These are phyloP conservation scores for Didymella pomorum DNA, from an alignment of 2,329 filamentous ascomycete species.

Conservation along the genomic window DNA sequence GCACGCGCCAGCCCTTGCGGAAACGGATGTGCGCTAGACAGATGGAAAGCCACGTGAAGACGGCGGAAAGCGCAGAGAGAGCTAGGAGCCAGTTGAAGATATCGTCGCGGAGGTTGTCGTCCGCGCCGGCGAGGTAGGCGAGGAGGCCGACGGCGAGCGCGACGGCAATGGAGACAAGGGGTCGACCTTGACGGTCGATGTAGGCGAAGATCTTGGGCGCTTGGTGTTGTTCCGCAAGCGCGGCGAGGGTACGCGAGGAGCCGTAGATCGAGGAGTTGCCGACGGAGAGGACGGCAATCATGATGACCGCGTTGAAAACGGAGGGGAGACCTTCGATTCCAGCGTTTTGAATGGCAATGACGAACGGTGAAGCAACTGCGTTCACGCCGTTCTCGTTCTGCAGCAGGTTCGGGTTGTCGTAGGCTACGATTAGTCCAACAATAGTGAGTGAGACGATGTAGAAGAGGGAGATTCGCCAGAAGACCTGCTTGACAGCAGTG, in stretches of 20 bases:
- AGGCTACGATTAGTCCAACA: constrained; percentile 83
- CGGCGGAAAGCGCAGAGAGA: constrained; percentile 74
- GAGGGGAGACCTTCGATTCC: constrained; percentile 82
- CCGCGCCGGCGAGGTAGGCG: constrained; percentile 62
- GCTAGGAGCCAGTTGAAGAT: constrained; percentile 73
- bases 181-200: constrained; percentile 68
- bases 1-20: constrained; percentile 66
- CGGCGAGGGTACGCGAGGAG: constrained; percentile 86
- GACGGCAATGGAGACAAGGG: constrained; percentile 62
- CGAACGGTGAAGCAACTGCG: constrained; percentile 84
- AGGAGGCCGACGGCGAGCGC: constrained; percentile 67
- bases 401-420: constrained; percentile 70
- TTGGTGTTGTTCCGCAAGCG: constrained; percentile 79
- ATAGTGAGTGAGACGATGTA: constrained; percentile 84
- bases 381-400: constrained; percentile 66
- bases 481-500: constrained; percentile 55
- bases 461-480: constrained; percentile 66
- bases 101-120: constrained; percentile 48
- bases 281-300: constrained; percentile 88
- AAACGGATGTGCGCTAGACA: constrained; percentile 70
- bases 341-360: constrained; percentile 87
- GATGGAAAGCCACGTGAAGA: constrained; percentile 79
- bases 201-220: constrained; percentile 66
- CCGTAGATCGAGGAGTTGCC: constrained; percentile 93
- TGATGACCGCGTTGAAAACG: constrained; percentile 94